These are phyloP conservation scores for Apiospora pterosperma DNA, from an alignment of 2,329 filamentous ascomycete genomes.

Conservation along the genomic window DNA sequence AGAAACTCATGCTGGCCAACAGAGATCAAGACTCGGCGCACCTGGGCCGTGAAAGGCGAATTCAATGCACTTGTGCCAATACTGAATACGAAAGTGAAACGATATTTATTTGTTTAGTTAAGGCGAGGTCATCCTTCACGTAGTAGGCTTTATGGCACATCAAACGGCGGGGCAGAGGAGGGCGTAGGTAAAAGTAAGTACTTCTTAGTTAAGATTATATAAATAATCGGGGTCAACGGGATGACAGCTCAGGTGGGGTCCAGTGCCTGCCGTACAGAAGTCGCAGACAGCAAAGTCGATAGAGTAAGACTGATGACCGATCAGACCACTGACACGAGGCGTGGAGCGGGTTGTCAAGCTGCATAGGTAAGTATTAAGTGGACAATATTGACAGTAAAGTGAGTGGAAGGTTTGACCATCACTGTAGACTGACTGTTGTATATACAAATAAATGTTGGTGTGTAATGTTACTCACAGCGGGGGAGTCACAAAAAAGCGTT, in stretches of 20 bases:
- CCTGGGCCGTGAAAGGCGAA: neutral
- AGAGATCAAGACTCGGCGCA: neutral
- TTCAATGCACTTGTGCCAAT: neutral
- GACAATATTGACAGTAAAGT: neutral
- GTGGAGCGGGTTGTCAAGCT: neutral
- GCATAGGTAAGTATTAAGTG: neutral
- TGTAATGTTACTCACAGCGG: too few relatives aligned
- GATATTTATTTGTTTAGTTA: neutral
- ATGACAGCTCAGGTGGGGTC: slow-evolving; percentile 1
- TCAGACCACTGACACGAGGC: neutral
- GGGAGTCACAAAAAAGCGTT: neutral
- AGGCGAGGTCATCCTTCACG: neutral
- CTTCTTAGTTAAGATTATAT: neutral
- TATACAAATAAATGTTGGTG: too few relatives aligned
- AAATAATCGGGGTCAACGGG: neutral
- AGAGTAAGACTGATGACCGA: neutral
- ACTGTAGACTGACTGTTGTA: too few relatives aligned
- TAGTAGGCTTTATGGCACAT: too few relatives aligned
- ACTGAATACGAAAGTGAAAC: neutral
- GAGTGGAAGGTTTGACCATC: too few relatives aligned
- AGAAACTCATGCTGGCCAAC: slow-evolving; percentile 55
- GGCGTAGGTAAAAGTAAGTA: too few relatives aligned
- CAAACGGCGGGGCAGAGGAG: neutral
- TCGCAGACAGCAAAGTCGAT: neutral
- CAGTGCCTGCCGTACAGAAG: neutral